phyloP scores from a whole-genome alignment of 306 rosid species.

The Senna siamea region DNA sequence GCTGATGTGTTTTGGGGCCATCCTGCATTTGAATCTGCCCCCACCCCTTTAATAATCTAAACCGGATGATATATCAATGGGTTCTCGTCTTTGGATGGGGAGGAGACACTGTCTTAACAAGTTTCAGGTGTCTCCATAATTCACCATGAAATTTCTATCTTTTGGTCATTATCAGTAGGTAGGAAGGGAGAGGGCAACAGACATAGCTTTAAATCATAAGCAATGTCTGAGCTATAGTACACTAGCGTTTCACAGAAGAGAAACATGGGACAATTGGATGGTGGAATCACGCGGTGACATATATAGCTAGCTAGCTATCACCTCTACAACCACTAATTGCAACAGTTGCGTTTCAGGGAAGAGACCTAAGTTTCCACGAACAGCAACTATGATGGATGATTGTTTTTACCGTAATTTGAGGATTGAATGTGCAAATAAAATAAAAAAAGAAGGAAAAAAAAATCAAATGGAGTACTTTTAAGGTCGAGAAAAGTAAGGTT shows the following conservation, averaged over 20 bases:
- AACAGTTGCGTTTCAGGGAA: not conserved
- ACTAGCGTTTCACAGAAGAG: conserved; percentile 27
- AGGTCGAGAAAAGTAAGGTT: not conserved
- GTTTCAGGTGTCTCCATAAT: not conserved
- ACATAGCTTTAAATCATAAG: conserved; percentile 12
- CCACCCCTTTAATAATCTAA: conserved; percentile 3
- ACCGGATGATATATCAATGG: not conserved
- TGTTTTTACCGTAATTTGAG: not conserved
- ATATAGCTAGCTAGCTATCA: conserved; percentile 25
- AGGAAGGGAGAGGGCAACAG: conserved; percentile 5
- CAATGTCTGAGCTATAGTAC: not conserved
- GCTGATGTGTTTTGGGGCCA: not conserved
- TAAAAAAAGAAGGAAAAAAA: not conserved
- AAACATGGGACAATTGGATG: conserved; percentile 8
- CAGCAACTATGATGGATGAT: conserved; percentile 3
- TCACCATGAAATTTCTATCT: not conserved
- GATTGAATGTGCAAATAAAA: not conserved
- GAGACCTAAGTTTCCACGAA: not conserved
- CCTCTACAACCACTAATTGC: conserved; percentile 20
- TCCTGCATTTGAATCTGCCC: not conserved
- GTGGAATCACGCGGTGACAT: conserved; percentile 14
- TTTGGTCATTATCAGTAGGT: conserved; percentile 23
- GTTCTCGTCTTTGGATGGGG: not conserved
- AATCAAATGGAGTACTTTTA: not conserved
- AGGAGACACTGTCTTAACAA: not conserved